Evolutionary conservation across 2,329 filamentous ascomycete species (phyloP), one percentile per base, ranked within the genome.

Genomic region (Penicillium sp.): DNA sequence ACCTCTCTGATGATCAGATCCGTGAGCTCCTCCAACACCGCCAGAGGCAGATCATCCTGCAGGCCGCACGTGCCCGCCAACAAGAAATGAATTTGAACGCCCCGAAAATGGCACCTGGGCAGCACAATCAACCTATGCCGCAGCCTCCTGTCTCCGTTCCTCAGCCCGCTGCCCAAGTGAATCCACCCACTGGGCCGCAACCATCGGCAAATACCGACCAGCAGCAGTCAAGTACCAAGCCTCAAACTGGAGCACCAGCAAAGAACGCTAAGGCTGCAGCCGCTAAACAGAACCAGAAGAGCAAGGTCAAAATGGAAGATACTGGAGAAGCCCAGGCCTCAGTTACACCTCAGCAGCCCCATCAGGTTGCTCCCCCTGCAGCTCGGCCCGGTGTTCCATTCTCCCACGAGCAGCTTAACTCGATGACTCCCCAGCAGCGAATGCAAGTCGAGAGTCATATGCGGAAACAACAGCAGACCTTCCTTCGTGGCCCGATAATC

Each of bases 281-380:
- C 50, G 52, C 65, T 37, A 74, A 74, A 61, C 68, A 71, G 53
- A 57, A 68, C n/a, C 62, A 75, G 57, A 81, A 81, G 60, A 49
- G 13, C 29, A 76, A 81, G 58, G 66, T 75, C 3, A 74, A 67
- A 54, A 74, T 71, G 54, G 80, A 83, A 62, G 80, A 83, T 63
- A 67, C 74, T n/a, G 65, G 75, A 35, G 79, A 80, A 54, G 64
- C 72, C 31, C 74, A 74, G 46, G 72, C 77, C 58, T 74, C 74
- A 8, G 75, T 75, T 52, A 74, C 75, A 55, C 42, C 63, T 3
- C 68, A 74, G 44, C 58, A 68, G 33, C 58, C 58, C 23, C 69
- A 71, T 43, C 62, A 65, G 19, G 9, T 29, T 43, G 55, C 61
- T 6, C 62, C 67, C 57, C 51, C 66, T 14, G 25, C 37, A 59